Evolutionary conservation across 2,329 filamentous ascomycete genomes (phyloP).

Genomic region (Phymatotrichopsis omnivora): DNA sequence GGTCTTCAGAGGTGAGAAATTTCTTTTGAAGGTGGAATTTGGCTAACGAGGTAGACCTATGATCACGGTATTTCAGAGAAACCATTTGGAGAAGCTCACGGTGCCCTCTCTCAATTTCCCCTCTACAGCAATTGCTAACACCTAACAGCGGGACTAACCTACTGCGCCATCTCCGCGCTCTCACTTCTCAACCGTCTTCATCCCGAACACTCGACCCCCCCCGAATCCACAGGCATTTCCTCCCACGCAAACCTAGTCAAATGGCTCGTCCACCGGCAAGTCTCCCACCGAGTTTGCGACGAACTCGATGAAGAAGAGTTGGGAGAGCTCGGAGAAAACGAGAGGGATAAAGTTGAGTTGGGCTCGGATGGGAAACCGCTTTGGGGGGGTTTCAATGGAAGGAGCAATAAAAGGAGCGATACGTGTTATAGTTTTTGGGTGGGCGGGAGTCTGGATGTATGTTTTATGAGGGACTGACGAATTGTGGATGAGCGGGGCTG

Average conservation of each 20-base stretch:
- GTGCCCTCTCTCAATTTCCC: slow-evolving; percentile 39
- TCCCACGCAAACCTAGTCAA: slow-evolving; percentile 37
- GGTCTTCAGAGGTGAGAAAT: slow-evolving; percentile 41
- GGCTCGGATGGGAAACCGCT: slow-evolving; percentile 34
- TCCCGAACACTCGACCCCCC: slow-evolving; percentile 32
- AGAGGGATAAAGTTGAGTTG: slow-evolving; percentile 30
- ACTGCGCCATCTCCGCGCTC: slow-evolving; percentile 72
- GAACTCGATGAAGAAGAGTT: slow-evolving; percentile 39
- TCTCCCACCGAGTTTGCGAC: slow-evolving; percentile 45
- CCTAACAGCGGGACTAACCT: slow-evolving; percentile 69
- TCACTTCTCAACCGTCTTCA: slow-evolving; percentile 59
- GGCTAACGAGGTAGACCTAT: slow-evolving; percentile 50
- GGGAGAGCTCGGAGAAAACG: slow-evolving; percentile 28
- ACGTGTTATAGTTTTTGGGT: slow-evolving; percentile 98
- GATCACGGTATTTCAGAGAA: slow-evolving; percentile 77
- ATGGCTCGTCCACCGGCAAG: slow-evolving; percentile 57
- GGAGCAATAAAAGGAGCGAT: slow-evolving; percentile 82
- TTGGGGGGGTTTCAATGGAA: slow-evolving; percentile 76
- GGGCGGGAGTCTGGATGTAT: slow-evolving; percentile 49
- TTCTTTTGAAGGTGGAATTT: slow-evolving; percentile 31
- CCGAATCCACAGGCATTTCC: slow-evolving; percentile 37
- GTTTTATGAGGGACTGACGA: too few relatives aligned
- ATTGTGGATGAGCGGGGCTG: too few relatives aligned
- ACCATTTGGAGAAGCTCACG: slow-evolving; percentile 71
- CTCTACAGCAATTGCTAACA: slow-evolving; percentile 16